A percentile compares a stretch with the other conserved stretches of the same genome.
Evolutionary conservation across 768 basidiomycete species (phyloP).

Genomic region (Amanita inopinata): DNA sequence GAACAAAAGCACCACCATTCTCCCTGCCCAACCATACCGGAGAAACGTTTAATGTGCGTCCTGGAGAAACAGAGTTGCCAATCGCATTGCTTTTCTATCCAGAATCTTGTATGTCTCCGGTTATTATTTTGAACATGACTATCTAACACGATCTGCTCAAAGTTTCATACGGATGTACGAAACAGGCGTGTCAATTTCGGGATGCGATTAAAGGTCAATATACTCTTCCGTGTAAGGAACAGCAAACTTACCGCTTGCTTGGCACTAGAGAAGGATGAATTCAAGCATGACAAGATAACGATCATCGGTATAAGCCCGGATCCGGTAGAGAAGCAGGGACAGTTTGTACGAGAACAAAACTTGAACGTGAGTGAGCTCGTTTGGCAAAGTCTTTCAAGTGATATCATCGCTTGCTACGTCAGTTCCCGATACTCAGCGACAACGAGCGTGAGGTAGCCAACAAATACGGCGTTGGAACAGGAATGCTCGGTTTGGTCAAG

Average conservation of each 20-base stretch:
- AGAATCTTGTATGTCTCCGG: constrained; percentile 38
- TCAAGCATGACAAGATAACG: constrained; percentile 51
- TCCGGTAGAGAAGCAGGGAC: constrained; percentile 60
- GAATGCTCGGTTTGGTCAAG: constrained; percentile 53
- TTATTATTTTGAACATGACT: background rate
- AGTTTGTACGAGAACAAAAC: constrained; percentile 63
- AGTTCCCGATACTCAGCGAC: constrained; percentile 81
- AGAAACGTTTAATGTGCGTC: constrained; percentile 46
- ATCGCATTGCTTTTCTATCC: constrained; percentile 77
- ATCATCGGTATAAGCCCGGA: constrained; percentile 73
- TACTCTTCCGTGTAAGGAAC: background rate
- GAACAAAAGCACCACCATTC: constrained; percentile 55
- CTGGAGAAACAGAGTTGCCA: constrained; percentile 48
- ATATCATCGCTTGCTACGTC: background rate
- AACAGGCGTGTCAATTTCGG: constrained; percentile 74
- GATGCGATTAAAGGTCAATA: constrained; percentile 60
- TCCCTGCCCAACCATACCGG: constrained; percentile 59
- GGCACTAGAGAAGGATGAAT: constrained; percentile 47
- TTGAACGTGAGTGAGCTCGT: constrained; percentile 37
- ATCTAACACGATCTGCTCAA: background rate
- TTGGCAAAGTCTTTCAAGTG: background rate
- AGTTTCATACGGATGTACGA: constrained; percentile 75
- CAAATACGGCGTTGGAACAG: constrained; percentile 56
- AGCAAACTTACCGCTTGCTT: constrained; percentile 1
- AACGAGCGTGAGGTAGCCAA: constrained; percentile 48